Base-by-base conservation (phyloP, 176 grass and related monocot species). In the Tillandsia fasciculata region DNA sequence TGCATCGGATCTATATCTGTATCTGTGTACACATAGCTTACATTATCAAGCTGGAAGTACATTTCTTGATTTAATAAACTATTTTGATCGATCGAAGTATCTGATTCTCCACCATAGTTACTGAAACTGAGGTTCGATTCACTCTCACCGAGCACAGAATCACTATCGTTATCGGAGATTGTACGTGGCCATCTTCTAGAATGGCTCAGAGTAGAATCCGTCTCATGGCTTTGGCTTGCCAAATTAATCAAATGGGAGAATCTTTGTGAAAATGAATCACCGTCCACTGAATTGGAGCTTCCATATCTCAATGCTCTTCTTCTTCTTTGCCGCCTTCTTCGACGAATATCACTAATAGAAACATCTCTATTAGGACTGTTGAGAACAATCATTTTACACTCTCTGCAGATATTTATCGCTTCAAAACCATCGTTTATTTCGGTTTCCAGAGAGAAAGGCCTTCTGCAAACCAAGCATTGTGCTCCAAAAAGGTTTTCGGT, bases 1-100 rank as follows among this genome's bases (percentile, higher is more conserved):
- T 90, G 83, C 93, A 97, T 97, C 53, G 89, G 89, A 79, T 92
- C 89, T 48, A 97, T 90, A 71, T 92, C 86, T 2, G 83, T 80
- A 77, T 86, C 85, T n/a, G 77, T 83, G n/a, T 84, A 84, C 49
- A 70, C 57, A 67, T 82, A 86, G 67, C 81, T 82, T 13, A 80
- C 85, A 27, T 78, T 81, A 18, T 90, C 88, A 71, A 81, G 74
- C 73, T 81, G 86, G 73, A 92, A 12, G 12, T 51, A 63, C 69
- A 87, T 68, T 17, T 81, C 86, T 73, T 81, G 83, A 63, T 85
- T 74, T 26, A 69, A n/a, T 14, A 65, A 51, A 49, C 77, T 83
- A n/a, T 70, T 73, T 20, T 79, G 67, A 74, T 86, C 85, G 51
- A 91, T 15, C 63, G 85, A 96, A 69, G 81, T 69, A 83, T 97